These are phyloP conservation scores for Primulina eburnea DNA, from an alignment of 257 asterid species.

Conservation along the genomic window DNA sequence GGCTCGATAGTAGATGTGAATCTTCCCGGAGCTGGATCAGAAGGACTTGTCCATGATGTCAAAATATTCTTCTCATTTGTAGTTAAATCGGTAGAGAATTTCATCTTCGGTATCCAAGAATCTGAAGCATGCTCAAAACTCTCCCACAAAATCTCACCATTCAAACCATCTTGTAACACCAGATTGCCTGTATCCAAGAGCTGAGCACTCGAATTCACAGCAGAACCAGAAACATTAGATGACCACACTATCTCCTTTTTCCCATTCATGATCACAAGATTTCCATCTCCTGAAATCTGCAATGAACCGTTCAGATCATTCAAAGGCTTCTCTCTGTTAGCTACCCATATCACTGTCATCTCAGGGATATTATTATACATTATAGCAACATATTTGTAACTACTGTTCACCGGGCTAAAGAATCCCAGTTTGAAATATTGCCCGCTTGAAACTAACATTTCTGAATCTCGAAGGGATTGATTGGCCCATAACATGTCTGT, in stretches of 20 bases:
- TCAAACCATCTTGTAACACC: constrained; percentile 26
- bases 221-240: constrained; percentile 14
- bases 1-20: constrained; percentile 18
- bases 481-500: too few relatives aligned
- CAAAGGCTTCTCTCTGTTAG: constrained; percentile 33
- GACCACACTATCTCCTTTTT: constrained; percentile 34
- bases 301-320: constrained; percentile 31
- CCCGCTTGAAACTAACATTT: too few relatives aligned
- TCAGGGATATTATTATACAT: too few relatives aligned
- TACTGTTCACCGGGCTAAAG: too few relatives aligned
- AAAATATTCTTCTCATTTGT: constrained; percentile 6
- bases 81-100: constrained; percentile 12
- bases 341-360: constrained; percentile 35
- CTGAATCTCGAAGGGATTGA: too few relatives aligned
- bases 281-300: constrained; percentile 31
- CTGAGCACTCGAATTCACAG: constrained; percentile 29
- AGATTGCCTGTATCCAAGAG: constrained; percentile 39
- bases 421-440: too few relatives aligned
- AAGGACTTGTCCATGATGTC: constrained; percentile 36
- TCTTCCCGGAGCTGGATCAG: constrained; percentile 38
- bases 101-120: constrained; percentile 29
- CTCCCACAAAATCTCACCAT: constrained; percentile 32
- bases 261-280: constrained; percentile 32
- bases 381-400: too few relatives aligned
- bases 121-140: constrained; percentile 31